Conservation (phyloP, 176 grass and related monocot genomes). For the Oryza meyeriana region DNA sequence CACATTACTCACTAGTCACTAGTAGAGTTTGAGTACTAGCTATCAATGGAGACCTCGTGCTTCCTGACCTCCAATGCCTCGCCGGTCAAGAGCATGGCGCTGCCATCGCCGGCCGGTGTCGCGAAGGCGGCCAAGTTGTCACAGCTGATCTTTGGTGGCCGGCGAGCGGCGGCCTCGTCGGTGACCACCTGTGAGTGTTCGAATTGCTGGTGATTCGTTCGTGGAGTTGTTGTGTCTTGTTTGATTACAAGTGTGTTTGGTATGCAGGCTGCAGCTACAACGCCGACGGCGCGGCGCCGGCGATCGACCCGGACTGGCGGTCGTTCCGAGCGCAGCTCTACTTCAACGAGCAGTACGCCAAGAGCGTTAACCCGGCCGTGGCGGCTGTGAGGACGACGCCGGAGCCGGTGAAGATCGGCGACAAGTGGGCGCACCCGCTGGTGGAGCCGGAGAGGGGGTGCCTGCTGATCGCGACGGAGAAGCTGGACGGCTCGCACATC, state of each 20-base stretch:
- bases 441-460: slow-evolving; percentile 78
- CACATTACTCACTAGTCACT: neutral
- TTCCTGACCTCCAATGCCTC: slow-evolving; percentile 53
- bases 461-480: slow-evolving; percentile 80
- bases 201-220: neutral
- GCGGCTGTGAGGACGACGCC: neutral
- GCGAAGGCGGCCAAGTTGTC: slow-evolving; percentile 19
- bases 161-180: neutral
- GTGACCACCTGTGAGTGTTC: slow-evolving; percentile 27
- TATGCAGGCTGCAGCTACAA: slow-evolving; percentile 47
- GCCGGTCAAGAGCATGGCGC: slow-evolving; percentile 30
- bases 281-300: slow-evolving; percentile 24
- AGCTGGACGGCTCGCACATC: slow-evolving; percentile 90
- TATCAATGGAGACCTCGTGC: slow-evolving; percentile 59
- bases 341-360: slow-evolving; percentile 40
- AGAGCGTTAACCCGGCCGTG: neutral
- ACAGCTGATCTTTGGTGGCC: neutral
- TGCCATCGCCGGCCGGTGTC: slow-evolving; percentile 11
- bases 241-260: neutral
- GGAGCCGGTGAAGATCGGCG: slow-evolving; percentile 17
- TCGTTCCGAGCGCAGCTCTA: slow-evolving; percentile 68
- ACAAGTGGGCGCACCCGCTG: slow-evolving; percentile 78
- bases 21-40: neutral
- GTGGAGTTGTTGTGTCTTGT: neutral
- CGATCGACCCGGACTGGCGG: slow-evolving; percentile 61